Evolutionary conservation across 805 yeast genomes (phyloP), one percentile per base, ranked within the genome.

Genomic region (Pichia californica): DNA sequence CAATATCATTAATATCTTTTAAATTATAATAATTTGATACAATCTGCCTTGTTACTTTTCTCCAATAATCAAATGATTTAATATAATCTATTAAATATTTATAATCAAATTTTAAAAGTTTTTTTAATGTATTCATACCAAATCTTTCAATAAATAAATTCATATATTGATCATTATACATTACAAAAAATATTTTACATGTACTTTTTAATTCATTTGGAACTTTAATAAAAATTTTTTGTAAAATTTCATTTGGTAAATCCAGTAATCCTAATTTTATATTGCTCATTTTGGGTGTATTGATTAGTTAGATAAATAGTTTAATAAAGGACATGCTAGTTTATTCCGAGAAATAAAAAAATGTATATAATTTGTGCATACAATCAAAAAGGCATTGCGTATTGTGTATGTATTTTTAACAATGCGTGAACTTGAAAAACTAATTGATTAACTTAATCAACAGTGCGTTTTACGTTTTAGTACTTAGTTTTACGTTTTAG

Each of bases 121-220:
- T 47, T 26, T 52, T 45, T 1, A 57, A 28, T 13, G 56, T 52
- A 36, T 53, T 53, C 6, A 50, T 43, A 1, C 65, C 65, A 45
- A 58, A 53, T 16, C 62, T 59, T 18, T 60, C 60, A 6, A 50
- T 52, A 36, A 74, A 49, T 9, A 54, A 46, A 25, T 69, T 65
- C 50, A 68, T 67, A 52, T 65, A 74, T 15, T 69, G 49, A 40
- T 73, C 73, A 54, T 80, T 79, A 59, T 76, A 69, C 38, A 78
- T 56, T 4, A 65, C 51, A 50, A 71, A 77, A 52, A 73, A 76
- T 16, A 49, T 40, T 36, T 49, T 52, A 36, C 64, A 63, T 13
- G 66, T 60, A 13, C 40, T 25, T 39, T 52, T 56, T 23, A 65
- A 49, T 38, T 63, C 62, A 36, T 51, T 47, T 2, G 67, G 66